These are phyloP conservation scores for Polytolypa hystricis DNA, from an alignment of 2,329 filamentous ascomycete species.

Conservation along the genomic window DNA sequence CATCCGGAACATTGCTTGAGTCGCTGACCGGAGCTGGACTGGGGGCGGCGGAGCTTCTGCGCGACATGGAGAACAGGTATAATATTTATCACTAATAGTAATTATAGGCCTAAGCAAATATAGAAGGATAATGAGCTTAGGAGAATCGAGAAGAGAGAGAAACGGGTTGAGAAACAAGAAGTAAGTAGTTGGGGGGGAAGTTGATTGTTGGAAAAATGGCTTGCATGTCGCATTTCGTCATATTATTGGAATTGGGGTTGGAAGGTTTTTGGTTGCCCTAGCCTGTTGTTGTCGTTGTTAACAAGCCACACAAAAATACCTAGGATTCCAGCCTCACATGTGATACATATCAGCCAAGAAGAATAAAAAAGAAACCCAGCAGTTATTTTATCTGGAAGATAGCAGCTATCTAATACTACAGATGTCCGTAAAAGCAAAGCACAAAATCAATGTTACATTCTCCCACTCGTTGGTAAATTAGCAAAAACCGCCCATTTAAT, in stretches of 20 bases:
- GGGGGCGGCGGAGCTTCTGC: constrained; percentile 22
- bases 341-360: too few species aligned
- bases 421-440: neutral
- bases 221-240: constrained; percentile 4
- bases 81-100: constrained; percentile 5
- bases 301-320: too few species aligned
- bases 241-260: too few species aligned
- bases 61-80: constrained; percentile 21
- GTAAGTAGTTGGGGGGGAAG: neutral
- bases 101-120: constrained; percentile 6
- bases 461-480: neutral
- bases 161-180: neutral
- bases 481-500: constrained; percentile 1
- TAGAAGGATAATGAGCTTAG: constrained; percentile 7
- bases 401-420: constrained; percentile 3
- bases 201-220: constrained; percentile 2
- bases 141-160: constrained; percentile 6
- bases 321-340: too few species aligned
- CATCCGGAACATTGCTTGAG: constrained; percentile 3
- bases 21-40: constrained; percentile 2
- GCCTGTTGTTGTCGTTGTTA: too few species aligned
- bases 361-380: too few species aligned
- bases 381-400: too few species aligned
- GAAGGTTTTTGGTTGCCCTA: too few species aligned
- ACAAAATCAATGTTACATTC: neutral